Percentiles rank a stretch among this genome's conserved stretches.
Evolutionary conservation across 441 rosid genomes (phyloP).

Genomic region (Syzygium syzygioides): DNA sequence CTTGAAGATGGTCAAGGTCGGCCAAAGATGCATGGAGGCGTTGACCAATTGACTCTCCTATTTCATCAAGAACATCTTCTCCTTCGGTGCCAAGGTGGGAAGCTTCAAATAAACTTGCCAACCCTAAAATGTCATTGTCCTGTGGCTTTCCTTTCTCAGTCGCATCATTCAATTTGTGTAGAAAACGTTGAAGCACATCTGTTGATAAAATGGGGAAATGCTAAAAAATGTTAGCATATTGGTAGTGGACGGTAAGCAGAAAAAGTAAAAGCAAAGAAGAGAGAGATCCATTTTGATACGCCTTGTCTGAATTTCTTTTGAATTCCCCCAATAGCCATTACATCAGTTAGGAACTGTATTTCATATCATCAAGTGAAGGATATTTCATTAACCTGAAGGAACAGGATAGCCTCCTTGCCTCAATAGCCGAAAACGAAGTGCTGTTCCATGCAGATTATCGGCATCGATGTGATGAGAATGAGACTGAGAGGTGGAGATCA

Average conservation of each 20-base stretch:
- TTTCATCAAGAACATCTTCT: constrained; percentile 34
- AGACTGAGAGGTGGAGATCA: not conserved
- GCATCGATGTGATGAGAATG: not conserved
- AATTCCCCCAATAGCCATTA: not conserved
- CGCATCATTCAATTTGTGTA: not conserved
- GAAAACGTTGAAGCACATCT: constrained; percentile 33
- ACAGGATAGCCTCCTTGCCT: constrained; percentile 50
- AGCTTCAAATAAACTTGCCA: constrained; percentile 38
- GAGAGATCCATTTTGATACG: not conserved
- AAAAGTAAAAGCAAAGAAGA: not conserved
- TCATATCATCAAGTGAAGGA: not conserved
- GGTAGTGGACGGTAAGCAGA: not conserved
- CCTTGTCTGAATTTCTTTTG: not conserved
- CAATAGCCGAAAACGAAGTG: constrained; percentile 48
- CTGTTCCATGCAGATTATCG: constrained; percentile 20
- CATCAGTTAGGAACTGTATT: not conserved
- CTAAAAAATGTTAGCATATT: not conserved
- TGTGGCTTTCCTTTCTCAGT: not conserved
- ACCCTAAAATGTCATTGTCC: constrained; percentile 23
- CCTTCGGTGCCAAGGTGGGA: constrained; percentile 26
- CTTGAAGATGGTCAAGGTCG: constrained; percentile 3
- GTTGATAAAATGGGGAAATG: not conserved
- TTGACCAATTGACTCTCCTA: constrained; percentile 7
- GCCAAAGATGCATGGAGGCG: constrained; percentile 16
- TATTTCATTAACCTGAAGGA: constrained; percentile 21